Evolutionary conservation across 2,329 filamentous ascomycete species (phyloP), one percentile per base, ranked within the genome.

Genomic region (Talaromyces atroroseus): DNA sequence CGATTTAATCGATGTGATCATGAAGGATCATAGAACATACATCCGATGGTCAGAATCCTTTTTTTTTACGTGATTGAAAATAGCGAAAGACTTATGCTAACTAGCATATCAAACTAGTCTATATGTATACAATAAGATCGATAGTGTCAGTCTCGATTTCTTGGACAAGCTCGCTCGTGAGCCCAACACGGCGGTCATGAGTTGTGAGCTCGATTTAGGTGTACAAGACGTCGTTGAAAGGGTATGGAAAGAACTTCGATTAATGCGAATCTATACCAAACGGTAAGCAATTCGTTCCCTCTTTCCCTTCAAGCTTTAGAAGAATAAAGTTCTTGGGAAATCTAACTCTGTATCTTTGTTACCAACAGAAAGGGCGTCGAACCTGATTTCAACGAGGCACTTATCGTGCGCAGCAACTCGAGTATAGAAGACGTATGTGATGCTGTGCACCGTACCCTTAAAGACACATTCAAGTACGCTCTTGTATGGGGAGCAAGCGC

Each of bases 111-210:
- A 32, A 10, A 36, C 32, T 36, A 80, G 90, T 69, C 81, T 99
- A 32, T 99, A 99, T 76, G 92, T 97, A 32, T 99, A 99, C 85
- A 99, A 99, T 87, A 99, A 99, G 78, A 95, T 99, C 76, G 94
- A 99, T 77, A 87, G 85, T 71, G 89, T 99, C 59, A 92, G 88
- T 44, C 83, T 99, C 62, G 91, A 96, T 70, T 95, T 95, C 74
- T 83, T 99, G 49, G 89, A 99, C 78, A 85, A 88, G 70, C 80
- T 99, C 21, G 94, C 95, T 5, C 86, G 91, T 59, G 95, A 99
- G 75, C 90, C 91, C 2, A 81, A 97, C 72, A 97, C 95, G 0
- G 90, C 88, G 24, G 92, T 99, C 69, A 99, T 99, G 94, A 90
- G 86, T 68, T 99, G 95, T 73, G 95, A 99, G 77, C 82, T 96